phyloP scores from a whole-genome alignment of 495 filamentous ascomycete species.

The Aspergillus incahuasiensis region DNA sequence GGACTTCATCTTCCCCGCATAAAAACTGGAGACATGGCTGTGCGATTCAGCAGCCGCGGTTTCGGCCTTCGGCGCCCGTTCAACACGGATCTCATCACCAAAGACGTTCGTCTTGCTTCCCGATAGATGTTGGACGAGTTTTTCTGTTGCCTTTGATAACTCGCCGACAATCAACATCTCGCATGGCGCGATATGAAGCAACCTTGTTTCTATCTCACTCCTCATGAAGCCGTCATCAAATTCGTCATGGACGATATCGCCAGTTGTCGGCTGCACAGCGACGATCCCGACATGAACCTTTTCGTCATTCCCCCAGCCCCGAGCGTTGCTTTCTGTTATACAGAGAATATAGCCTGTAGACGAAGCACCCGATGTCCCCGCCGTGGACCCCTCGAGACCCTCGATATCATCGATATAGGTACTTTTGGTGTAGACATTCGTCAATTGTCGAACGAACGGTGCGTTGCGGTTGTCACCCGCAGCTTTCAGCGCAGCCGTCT shows the following conservation, averaged over 20 bases:
- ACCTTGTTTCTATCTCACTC: slow-evolving; percentile 87
- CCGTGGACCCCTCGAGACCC: slow-evolving; percentile 56
- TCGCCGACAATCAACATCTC: slow-evolving; percentile 95
- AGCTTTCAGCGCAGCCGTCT: slow-evolving; percentile 96
- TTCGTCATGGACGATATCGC: slow-evolving; percentile 92
- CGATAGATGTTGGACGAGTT: slow-evolving; percentile 84
- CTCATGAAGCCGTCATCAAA: slow-evolving; percentile 99
- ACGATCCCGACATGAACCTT: slow-evolving; percentile 90
- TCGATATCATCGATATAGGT: slow-evolving; percentile 96
- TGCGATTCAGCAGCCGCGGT: slow-evolving; percentile 79
- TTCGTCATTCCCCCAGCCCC: slow-evolving; percentile 86
- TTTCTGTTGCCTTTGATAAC: slow-evolving; percentile 87
- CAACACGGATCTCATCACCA: slow-evolving; percentile 82
- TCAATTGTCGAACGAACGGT: slow-evolving; percentile 87
- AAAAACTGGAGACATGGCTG: slow-evolving; percentile 91
- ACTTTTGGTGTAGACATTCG: slow-evolving; percentile 96
- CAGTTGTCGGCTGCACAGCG: slow-evolving; percentile 91
- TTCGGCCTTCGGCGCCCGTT: slow-evolving; percentile 68
- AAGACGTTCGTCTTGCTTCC: slow-evolving; percentile 89
- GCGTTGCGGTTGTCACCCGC: slow-evolving; percentile 92
- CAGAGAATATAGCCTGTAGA: slow-evolving; percentile 89
- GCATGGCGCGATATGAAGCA: slow-evolving; percentile 93
- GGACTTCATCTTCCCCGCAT: slow-evolving; percentile 78
- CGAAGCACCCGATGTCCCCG: slow-evolving; percentile 49
- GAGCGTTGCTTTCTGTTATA: slow-evolving; percentile 81